Base-by-base conservation (phyloP, 1,284 basidiomycete genomes). In the Rhizoctonia solani region DNA sequence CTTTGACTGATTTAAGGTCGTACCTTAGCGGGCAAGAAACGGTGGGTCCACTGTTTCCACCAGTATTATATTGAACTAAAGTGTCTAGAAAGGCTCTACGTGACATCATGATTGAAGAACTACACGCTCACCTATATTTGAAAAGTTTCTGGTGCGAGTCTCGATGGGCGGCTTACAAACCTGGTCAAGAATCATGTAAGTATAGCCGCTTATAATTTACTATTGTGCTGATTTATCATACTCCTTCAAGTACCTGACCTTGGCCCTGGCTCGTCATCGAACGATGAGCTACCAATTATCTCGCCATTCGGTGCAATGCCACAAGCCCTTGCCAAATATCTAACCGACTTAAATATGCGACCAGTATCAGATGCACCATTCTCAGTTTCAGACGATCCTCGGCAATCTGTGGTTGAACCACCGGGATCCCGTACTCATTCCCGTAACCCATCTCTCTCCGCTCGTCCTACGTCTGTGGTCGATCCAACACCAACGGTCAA, bases 71-170 rank as follows among this genome's bases (percentile, higher is more conserved):
- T 23, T 39, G n/a, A 34, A 42, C 25, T 25, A 39, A 42, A 14
- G 37, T 21, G 32, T 9, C 1, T 6, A n/a, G 4, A 14, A 71
- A 95, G 92, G 88, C 91, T 9, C 78, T 98, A 50, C 84, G 90
- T 58, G 95, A 99, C 71, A 97, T 99, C 67, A 79, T 99, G 59
- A 82, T 97, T 16, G 97, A 99, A 72, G 97, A 99, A 75, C 82
- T 99, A 25, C 95, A 99, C 76, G 95, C 89, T 73, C 97, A 99
- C 77, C 79, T 99, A n/a, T 99, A 98, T 77, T 85, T 99, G 68
- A 98, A 97, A 75, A 93, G 90, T 5, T 95, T 94, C 76, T 98
- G 95, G 87, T 96, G 92, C 75, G 96, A 99, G 72, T 85, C 87
- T 8, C 85, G 96, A 50, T 99, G 97, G 97, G 82, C 85, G 27